These are phyloP conservation scores for Halophytophthora polymorphica DNA, from an alignment of 352 stramenopile genomes.

Conservation along the genomic window DNA sequence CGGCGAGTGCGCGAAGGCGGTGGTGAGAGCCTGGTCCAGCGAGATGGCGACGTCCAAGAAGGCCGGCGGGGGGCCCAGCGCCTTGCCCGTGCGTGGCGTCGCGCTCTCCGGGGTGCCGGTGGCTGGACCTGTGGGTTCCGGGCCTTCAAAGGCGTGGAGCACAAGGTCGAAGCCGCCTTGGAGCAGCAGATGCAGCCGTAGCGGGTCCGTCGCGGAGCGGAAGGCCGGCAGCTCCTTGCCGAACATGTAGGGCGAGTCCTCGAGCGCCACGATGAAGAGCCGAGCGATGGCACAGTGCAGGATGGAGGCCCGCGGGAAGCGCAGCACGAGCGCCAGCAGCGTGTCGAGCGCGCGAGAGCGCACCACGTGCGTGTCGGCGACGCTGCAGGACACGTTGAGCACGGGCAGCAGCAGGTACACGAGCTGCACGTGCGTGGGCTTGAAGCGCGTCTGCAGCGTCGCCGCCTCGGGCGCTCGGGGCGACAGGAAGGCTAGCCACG, in stretches of 20 bases:
- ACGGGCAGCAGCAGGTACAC: constrained; percentile 76
- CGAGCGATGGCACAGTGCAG: constrained; percentile 59
- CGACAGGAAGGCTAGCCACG: constrained; percentile 38
- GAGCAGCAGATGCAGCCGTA: constrained; percentile 56
- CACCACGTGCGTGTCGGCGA: constrained; percentile 48
- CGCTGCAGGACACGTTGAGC: constrained; percentile 65
- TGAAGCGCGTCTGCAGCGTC: constrained; percentile 36
- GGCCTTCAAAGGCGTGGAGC: constrained; percentile 31
- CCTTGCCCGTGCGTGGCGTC: constrained; percentile 3
- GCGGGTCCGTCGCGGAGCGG: constrained; percentile 42
- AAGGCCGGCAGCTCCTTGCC: constrained; percentile 70
- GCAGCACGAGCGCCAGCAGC: constrained; percentile 89
- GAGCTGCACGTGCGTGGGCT: constrained; percentile 58
- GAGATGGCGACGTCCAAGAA: constrained; percentile 77
- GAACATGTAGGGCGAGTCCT: constrained; percentile 80
- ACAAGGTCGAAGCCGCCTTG: constrained; percentile 42
- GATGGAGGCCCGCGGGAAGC: constrained; percentile 88
- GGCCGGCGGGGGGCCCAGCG: constrained; percentile 27
- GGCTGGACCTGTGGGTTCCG: constrained; percentile 5
- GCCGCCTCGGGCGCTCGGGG: constrained; percentile 5
- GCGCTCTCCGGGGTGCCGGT: background rate
- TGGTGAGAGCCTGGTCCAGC: constrained; percentile 67
- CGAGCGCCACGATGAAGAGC: constrained; percentile 74
- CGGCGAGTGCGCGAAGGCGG: constrained; percentile 50
- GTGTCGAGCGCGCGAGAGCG: constrained; percentile 34